phyloP scores from a whole-genome alignment of 371 early-diverging fungal genomes.

The Synchytrium microbalum region DNA sequence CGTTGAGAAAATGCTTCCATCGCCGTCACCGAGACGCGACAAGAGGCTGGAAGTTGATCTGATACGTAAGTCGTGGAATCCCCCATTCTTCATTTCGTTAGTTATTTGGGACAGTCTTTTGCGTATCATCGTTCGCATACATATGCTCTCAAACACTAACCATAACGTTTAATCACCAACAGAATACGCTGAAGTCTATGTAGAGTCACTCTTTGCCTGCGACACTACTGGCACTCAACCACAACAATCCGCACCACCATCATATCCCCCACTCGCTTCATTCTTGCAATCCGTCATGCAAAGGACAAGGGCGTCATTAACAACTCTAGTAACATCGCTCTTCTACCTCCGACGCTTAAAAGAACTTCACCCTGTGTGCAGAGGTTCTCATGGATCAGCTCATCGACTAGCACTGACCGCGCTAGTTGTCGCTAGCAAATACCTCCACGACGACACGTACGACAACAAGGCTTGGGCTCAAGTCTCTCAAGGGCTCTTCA shows the following conservation, averaged over 20 bases:
- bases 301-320: conserved; percentile 43
- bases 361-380: conserved; percentile 41
- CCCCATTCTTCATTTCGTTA: background rate
- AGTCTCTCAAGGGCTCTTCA: conserved; percentile 47
- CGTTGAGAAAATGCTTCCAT: background rate
- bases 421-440: conserved; percentile 51
- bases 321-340: conserved; percentile 42
- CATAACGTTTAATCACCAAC: background rate
- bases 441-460: conserved; percentile 57
- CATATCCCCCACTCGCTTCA: background rate
- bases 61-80: background rate
- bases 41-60: background rate
- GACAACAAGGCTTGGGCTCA: conserved; percentile 56
- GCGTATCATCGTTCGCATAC: background rate
- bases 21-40: background rate
- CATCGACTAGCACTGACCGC: conserved; percentile 51
- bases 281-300: conserved; percentile 30
- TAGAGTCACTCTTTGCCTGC: conserved; percentile 18
- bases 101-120: background rate
- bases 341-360: conserved; percentile 49
- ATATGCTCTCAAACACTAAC: background rate
- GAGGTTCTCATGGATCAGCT: conserved; percentile 40
- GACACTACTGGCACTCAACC: background rate
- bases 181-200: conserved; percentile 17
- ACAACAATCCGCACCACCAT: background rate